These are phyloP conservation scores for Boletus rufocinnamomeus DNA, from an alignment of 768 basidiomycete species.

Conservation along the genomic window DNA sequence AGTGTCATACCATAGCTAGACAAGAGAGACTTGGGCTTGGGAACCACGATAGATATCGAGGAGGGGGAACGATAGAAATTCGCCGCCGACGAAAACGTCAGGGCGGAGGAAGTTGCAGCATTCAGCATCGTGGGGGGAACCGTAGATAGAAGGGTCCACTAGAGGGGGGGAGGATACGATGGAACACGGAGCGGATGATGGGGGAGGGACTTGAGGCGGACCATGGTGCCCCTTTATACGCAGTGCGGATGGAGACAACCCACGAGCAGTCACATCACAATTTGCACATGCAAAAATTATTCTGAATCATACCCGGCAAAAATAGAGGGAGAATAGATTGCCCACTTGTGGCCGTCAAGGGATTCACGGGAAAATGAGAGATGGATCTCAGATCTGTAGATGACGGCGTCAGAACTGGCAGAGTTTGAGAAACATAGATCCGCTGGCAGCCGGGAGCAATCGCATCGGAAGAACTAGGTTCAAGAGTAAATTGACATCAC, in stretches of 20 bases:
- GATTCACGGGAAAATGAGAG: conserved; percentile 37
- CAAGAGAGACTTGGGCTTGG: conserved; percentile 33
- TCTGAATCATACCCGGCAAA: conserved; percentile 30
- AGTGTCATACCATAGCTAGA: conserved; percentile 28
- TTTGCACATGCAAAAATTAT: conserved; percentile 29
- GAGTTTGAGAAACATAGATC: conserved; percentile 36
- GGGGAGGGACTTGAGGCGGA: conserved; percentile 7
- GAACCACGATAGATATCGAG: conserved; percentile 33
- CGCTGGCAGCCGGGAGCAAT: conserved; percentile 27
- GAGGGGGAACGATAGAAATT: conserved; percentile 38
- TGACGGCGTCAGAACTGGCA: conserved; percentile 29
- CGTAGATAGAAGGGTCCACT: background rate
- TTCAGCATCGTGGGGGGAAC: conserved; percentile 30
- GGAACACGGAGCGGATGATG: conserved; percentile 20
- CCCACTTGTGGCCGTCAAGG: conserved; percentile 33
- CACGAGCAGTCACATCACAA: conserved; percentile 27
- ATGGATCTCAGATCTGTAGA: conserved; percentile 36
- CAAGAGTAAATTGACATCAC: conserved; percentile 11
- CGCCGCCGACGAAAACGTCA: conserved; percentile 33
- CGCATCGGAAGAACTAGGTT: conserved; percentile 26
- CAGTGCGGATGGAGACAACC: conserved; percentile 20
- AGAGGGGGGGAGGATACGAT: conserved; percentile 6
- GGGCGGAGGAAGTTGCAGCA: conserved; percentile 31
- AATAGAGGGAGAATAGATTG: conserved; percentile 37
- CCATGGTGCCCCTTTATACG: conserved; percentile 36